Evolutionary conservation across 2,329 filamentous ascomycete genomes (phyloP), one percentile per base, ranked within the genome.

Genomic region (Aphanoascus verrucosus): DNA sequence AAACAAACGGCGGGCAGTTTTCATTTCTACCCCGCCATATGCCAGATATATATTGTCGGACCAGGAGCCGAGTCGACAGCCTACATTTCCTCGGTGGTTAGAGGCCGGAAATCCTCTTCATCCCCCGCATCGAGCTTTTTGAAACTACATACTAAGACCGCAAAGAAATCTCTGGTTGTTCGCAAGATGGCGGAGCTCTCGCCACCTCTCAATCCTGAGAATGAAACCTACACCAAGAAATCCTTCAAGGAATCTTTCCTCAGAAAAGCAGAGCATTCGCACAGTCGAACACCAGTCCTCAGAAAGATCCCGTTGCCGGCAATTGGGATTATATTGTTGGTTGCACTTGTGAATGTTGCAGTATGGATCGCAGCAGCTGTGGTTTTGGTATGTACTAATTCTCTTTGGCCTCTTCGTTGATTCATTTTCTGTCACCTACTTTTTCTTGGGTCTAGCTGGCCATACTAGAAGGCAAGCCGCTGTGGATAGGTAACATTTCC

Each of bases 361-460:
- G 77, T 80, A 7, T 84, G 81, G 81, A 70, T 76, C 47, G 76
- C 74, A 19, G 76, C 77, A 8, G 80, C 74, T 8, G 73, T 82
- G 57, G 75, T 83, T 2, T 62, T 82, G 60, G 77, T 79, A 70
- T 46, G 71, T 62, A 5, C 12, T 3, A 14, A 23, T 49, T 37
- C 34, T 11, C 12, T 40, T 46, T 60, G 41, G 20, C 8, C 15
- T 14, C 38, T 8, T 12, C 12, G 28, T 37, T 44, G 19, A 8
- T n/a, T 41, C 11, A 41, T 34, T 37, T 34, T 1, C 17, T 8
- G 11, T 44, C 48, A 7, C 34, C 11, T 32, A 41, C 28, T 44
- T 35, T 14, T 40, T 12, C 15, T 47, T 19, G 35, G 31, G 15
- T 20, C 15, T 38, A 1, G 11, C 17, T 23, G 17, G 32, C 34